These are phyloP conservation scores for Luffa acutangula DNA, from an alignment of 306 rosid species.

Conservation along the genomic window DNA sequence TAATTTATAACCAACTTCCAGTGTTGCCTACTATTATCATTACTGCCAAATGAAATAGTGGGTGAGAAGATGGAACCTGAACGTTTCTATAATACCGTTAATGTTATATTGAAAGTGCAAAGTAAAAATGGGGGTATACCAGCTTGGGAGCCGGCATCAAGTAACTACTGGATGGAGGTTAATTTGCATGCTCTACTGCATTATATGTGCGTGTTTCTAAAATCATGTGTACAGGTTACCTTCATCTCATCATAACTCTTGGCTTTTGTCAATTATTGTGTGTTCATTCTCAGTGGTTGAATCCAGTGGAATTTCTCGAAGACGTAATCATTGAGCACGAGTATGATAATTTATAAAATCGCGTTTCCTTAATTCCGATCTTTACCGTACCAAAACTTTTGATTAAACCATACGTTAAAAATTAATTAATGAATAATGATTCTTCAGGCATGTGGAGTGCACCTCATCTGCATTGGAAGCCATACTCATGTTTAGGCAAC, in stretches of 20 bases:
- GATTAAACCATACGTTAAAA: too few species aligned
- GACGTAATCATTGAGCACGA: conserved; percentile 32
- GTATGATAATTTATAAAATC: not conserved
- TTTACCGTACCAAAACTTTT: too few species aligned
- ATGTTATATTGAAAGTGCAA: conserved; percentile 44
- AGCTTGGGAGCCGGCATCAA: conserved; percentile 49
- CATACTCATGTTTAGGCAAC: conserved; percentile 20
- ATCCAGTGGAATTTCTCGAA: conserved; percentile 32
- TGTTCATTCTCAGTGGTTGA: conserved; percentile 20
- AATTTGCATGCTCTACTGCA: not conserved
- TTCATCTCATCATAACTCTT: not conserved
- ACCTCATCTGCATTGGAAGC: conserved; percentile 33
- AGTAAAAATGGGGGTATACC: conserved; percentile 49
- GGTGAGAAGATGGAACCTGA: conserved; percentile 51
- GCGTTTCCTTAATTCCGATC: too few species aligned
- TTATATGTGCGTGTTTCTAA: not conserved
- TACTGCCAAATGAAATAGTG: conserved; percentile 37
- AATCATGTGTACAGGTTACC: not conserved
- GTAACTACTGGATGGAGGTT: conserved; percentile 17
- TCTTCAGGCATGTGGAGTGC: conserved; percentile 29
- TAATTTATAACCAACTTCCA: not conserved
- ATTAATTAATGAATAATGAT: not conserved
- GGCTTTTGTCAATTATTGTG: not conserved
- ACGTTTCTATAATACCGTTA: conserved; percentile 37
- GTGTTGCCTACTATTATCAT: conserved; percentile 49